phyloP scores from a whole-genome alignment of 1,139 yeast species.

The Magnusiomyces tetraspermus region DNA sequence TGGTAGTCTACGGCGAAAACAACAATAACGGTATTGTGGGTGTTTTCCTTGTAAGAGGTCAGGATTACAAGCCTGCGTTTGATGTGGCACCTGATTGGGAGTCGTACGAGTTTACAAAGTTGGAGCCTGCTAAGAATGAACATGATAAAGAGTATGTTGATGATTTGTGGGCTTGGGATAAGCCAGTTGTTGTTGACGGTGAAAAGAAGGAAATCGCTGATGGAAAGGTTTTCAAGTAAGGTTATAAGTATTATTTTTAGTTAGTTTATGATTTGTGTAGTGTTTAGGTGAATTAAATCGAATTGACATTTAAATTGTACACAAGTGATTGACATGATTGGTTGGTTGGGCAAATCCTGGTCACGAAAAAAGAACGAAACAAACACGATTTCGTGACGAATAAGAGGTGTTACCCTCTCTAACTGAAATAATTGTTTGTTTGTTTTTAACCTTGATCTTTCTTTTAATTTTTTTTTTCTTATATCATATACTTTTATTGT shows the following conservation, averaged over 20 bases:
- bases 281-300: too few species aligned
- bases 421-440: not conserved
- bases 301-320: too few species aligned
- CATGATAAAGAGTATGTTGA: slow-evolving; percentile 61
- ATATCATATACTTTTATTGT: not conserved
- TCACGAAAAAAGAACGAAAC: too few species aligned
- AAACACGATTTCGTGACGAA: too few species aligned
- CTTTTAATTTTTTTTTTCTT: not conserved
- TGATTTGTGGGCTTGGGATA: slow-evolving; percentile 82
- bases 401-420: not conserved
- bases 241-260: too few species aligned
- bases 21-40: slow-evolving; percentile 96
- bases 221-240: slow-evolving; percentile 73
- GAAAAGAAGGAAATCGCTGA: slow-evolving; percentile 61
- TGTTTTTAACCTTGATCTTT: not conserved
- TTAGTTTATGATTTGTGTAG: not conserved
- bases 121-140: slow-evolving; percentile 58
- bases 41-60: slow-evolving; percentile 92
- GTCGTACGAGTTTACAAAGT: slow-evolving; percentile 58
- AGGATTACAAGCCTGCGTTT: slow-evolving; percentile 82
- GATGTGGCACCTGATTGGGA: slow-evolving; percentile 99
- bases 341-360: too few species aligned
- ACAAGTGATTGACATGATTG: not conserved
- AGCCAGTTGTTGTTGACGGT: slow-evolving; percentile 60
- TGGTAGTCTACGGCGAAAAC: slow-evolving; percentile 97